Percentiles rank a stretch among this genome's conserved stretches.
Evolutionary conservation across 805 yeast species (phyloP).

Genomic region (Candida ponderosae): DNA sequence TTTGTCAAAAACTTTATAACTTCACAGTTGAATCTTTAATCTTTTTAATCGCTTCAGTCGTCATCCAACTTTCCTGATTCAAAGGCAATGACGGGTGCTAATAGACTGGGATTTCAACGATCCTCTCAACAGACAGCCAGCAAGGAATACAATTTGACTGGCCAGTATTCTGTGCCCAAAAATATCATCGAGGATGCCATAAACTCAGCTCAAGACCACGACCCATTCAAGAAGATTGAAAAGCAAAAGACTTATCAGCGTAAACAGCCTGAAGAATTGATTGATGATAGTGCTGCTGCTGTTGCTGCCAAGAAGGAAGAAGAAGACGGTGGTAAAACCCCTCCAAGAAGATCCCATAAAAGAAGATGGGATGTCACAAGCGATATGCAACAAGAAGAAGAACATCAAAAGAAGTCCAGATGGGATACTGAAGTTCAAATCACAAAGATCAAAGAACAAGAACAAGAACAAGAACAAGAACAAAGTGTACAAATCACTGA

Average conservation of each 20-base stretch:
- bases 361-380: constrained; percentile 20
- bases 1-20: too few species aligned
- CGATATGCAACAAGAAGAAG: constrained; percentile 15
- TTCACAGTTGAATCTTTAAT: too few species aligned
- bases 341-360: constrained; percentile 17
- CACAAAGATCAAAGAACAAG: neutral
- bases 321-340: constrained; percentile 17
- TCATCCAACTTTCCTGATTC: too few species aligned
- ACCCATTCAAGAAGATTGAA: constrained; percentile 24
- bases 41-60: too few species aligned
- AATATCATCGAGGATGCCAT: constrained; percentile 23
- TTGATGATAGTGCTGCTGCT: neutral
- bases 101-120: too few species aligned
- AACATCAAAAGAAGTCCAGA: constrained; percentile 19
- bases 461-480: neutral
- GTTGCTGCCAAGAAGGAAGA: constrained; percentile 1
- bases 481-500: too few species aligned
- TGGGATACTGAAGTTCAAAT: constrained; percentile 17
- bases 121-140: too few species aligned
- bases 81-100: too few species aligned
- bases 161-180: constrained; percentile 32
- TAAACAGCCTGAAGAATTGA: constrained; percentile 1
- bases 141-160: constrained; percentile 23
- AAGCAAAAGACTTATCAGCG: constrained; percentile 25
- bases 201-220: constrained; percentile 20